Conservation (phyloP, 345 rosid species). For the Sisymbrium irio region DNA sequence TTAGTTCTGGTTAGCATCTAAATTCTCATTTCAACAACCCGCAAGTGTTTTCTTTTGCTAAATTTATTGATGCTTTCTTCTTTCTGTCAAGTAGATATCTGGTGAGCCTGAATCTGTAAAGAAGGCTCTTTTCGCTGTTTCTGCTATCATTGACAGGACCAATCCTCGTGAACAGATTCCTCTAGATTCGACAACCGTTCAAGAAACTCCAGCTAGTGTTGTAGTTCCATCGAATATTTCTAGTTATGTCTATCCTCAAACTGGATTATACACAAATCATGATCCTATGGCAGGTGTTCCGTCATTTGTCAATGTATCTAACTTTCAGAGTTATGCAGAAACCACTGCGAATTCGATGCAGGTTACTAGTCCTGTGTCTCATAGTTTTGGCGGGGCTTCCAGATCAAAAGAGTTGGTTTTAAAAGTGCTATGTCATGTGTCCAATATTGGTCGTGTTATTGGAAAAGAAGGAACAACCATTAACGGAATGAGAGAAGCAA, state of each 20-base stretch:
- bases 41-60: neutral
- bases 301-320: neutral
- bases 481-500: neutral
- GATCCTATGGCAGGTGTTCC: neutral
- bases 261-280: neutral
- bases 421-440: neutral
- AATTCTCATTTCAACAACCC: neutral
- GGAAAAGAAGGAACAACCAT: neutral
- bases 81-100: neutral
- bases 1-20: neutral
- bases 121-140: neutral
- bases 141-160: neutral
- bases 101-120: neutral
- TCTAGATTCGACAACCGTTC: neutral
- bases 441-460: neutral
- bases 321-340: neutral
- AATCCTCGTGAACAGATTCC: neutral
- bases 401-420: neutral
- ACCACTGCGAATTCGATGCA: neutral
- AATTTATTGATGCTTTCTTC: neutral
- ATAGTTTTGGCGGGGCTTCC: neutral
- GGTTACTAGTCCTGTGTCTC: neutral
- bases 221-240: neutral
- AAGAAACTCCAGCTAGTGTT: neutral
- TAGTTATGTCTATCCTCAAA: neutral